These are phyloP conservation scores for Lentinus polychrous DNA, from an alignment of 1,284 basidiomycete species.

Conservation along the genomic window DNA sequence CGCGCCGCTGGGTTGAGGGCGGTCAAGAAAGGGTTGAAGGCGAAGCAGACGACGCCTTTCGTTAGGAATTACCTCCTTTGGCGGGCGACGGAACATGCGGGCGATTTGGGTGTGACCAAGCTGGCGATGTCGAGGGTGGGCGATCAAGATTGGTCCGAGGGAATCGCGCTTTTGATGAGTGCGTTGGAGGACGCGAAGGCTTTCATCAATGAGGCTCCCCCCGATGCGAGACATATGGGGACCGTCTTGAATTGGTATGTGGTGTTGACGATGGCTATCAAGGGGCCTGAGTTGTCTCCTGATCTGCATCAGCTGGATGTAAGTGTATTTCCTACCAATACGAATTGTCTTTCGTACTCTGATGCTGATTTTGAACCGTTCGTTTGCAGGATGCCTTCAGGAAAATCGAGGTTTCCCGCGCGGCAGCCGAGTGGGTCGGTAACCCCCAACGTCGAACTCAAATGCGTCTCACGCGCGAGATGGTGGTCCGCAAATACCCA, in stretches of 20 bases:
- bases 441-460: conserved; percentile 38
- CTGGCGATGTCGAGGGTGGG: conserved; percentile 37
- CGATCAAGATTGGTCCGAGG: conserved; percentile 46
- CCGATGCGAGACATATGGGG: conserved; percentile 53
- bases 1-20: conserved; percentile 31
- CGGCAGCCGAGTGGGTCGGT: conserved; percentile 40
- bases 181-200: conserved; percentile 52
- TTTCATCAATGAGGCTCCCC: conserved; percentile 48
- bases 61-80: conserved; percentile 41
- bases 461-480: conserved; percentile 40
- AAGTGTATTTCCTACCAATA: conserved; percentile 11
- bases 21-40: conserved; percentile 53
- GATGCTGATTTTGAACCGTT: not conserved
- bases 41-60: conserved; percentile 23
- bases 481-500: conserved; percentile 37
- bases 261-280: conserved; percentile 41
- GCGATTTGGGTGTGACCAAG: conserved; percentile 41
- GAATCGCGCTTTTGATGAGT: conserved; percentile 46
- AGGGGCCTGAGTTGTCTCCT: conserved; percentile 39
- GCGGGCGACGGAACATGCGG: conserved; percentile 52
- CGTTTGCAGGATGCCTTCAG: conserved; percentile 31
- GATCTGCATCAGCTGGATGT: conserved; percentile 46
- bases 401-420: conserved; percentile 40
- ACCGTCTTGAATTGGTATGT: conserved; percentile 52
- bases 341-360: not conserved